Conservation (phyloP, 495 filamentous ascomycete genomes). For the Cetradonia linearis region DNA sequence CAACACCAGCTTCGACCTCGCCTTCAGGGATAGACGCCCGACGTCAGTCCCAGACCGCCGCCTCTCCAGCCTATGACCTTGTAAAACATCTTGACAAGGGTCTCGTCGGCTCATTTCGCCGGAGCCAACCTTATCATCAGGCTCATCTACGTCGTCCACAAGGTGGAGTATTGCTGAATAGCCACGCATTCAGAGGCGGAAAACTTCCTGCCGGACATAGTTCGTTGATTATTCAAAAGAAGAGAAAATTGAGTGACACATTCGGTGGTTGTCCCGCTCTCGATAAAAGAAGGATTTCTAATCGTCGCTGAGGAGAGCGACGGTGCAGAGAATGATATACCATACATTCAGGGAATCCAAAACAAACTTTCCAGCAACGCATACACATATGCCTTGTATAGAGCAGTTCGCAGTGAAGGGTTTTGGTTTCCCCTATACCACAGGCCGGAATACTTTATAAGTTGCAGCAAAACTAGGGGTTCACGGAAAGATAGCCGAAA, state of each 20-base stretch:
- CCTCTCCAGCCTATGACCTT: slow-evolving; percentile 39
- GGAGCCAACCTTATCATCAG: slow-evolving; percentile 61
- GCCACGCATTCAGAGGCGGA: slow-evolving; percentile 38
- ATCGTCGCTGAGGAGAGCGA: slow-evolving; percentile 8
- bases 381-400: background rate
- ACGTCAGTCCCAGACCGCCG: slow-evolving; percentile 31
- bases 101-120: slow-evolving; percentile 67
- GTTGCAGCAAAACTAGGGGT: background rate
- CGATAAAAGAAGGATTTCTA: slow-evolving; percentile 12
- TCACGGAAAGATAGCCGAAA: background rate
- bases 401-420: background rate
- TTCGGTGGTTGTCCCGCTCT: slow-evolving; percentile 8
- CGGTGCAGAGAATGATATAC: background rate
- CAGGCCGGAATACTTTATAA: background rate
- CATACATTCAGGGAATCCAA: background rate
- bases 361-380: background rate
- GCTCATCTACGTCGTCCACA: slow-evolving; percentile 50
- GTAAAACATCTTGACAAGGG: slow-evolving; percentile 60
- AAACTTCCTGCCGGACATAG: slow-evolving; percentile 44
- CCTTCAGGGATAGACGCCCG: background rate
- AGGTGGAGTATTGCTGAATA: slow-evolving; percentile 39
- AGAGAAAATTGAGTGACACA: slow-evolving; percentile 31
- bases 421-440: background rate
- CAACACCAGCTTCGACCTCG: slow-evolving; percentile 13
- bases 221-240: slow-evolving; percentile 44